phyloP scores from a whole-genome alignment of 352 stramenopile genomes.

The Vaucheria bursata region DNA sequence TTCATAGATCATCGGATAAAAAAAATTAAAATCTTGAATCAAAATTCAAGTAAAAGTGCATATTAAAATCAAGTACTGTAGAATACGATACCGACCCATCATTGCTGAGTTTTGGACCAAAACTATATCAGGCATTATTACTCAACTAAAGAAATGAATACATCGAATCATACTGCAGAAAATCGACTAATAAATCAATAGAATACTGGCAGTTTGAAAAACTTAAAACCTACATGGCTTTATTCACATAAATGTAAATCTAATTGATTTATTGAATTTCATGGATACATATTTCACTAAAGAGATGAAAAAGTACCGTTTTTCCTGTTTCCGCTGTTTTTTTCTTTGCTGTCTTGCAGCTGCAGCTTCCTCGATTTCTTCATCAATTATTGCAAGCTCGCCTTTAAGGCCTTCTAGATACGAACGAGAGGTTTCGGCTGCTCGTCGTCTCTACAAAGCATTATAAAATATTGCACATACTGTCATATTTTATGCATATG shows the following conservation, averaged over 20 bases:
- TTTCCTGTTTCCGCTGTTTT: neutral
- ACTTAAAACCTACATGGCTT: neutral
- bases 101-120: too few species aligned
- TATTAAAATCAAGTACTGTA: too few species aligned
- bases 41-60: too few species aligned
- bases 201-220: neutral
- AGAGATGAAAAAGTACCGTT: neutral
- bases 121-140: too few species aligned
- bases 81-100: too few species aligned
- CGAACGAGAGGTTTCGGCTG: neutral
- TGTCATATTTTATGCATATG: too few species aligned
- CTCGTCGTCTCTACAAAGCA: neutral
- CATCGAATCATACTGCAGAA: too few species aligned
- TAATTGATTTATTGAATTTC: neutral
- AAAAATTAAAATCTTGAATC: too few species aligned
- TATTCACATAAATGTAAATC: neutral
- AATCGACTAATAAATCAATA: too few species aligned
- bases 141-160: too few species aligned
- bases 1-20: too few species aligned
- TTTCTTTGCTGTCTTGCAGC: neutral
- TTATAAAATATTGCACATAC: neutral
- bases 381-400: conserved; percentile 21
- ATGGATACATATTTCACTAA: neutral
- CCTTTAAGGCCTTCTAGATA: conserved; percentile 24
- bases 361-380: neutral